Evolutionary conservation across 2,329 filamentous ascomycete species (phyloP), one percentile per base, ranked within the genome.

Genomic region (Pseudocercospora macadamiae): DNA sequence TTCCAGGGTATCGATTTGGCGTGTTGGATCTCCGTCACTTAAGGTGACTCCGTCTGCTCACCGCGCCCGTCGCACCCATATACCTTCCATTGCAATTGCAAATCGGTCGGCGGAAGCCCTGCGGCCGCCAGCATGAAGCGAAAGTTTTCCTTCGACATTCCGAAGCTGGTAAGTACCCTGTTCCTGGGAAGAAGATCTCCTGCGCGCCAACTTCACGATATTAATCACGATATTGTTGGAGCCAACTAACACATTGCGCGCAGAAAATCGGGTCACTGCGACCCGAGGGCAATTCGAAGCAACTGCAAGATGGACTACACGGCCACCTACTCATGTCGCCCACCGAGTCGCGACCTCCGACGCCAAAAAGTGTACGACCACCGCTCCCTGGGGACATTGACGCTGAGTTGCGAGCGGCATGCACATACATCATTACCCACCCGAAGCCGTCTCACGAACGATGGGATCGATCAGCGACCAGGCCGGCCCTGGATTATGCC

Each of bases 391-490:
- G 71, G 21, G 69, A 74, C 32, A 71, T 76, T 45, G 79, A 81
- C 59, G 70, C 71, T 25, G 77, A 81, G 60, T 69, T 82, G 51
- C 77, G 78, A 59, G 65, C 71, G 44, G 77, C 79, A 55, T 82
- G 79, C 67, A 73, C 75, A 19, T 73, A 74, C 53, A 74, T 82
- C 54, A 68, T 80, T 54, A 68, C 71, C 25, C 69, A 74, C 55
- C 71, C 68, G 55, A 73, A 71, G 55, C 72, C 73, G 2, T 74
- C 73, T 19, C 71, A 73, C 42, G 63, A 74, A 42, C 62, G 66
- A 42, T 69, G 67, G 51, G 68, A 77, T 58, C 73, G 71, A 19
- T 49, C 64, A 39, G 63, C 67, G 21, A 58, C 62, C 30, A 71
- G 69, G 54, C 68, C 67, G 36, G 69, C 69, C 48, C 59, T 71